A percentile compares a stretch with the other conserved stretches of the same genome.
phyloP scores from a whole-genome alignment of 2,329 filamentous ascomycete species.

The Neurospora sp. region DNA sequence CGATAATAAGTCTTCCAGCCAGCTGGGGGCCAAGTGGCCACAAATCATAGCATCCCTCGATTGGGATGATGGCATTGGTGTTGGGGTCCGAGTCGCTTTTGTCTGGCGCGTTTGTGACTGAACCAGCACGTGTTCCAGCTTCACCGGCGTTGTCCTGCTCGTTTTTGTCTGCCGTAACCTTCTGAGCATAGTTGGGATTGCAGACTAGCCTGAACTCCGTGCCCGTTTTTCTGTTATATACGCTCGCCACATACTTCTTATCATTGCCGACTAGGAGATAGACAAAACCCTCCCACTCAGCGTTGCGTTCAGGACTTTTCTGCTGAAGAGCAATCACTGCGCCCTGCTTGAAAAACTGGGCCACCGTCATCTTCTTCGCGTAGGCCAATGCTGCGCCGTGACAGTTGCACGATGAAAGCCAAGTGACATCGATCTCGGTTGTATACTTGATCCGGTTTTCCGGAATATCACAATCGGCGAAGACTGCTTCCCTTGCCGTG shows the following conservation, averaged over 20 bases:
- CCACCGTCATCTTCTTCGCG: background rate
- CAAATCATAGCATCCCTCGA: background rate
- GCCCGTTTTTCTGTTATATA: background rate
- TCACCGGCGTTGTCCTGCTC: background rate
- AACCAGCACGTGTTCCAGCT: background rate
- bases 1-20: background rate
- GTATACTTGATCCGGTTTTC: background rate
- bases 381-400: constrained; percentile 1
- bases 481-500: background rate
- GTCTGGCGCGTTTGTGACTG: background rate
- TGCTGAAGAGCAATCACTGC: constrained; percentile 2
- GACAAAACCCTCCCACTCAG: background rate
- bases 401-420: constrained; percentile 1
- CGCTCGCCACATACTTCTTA: background rate
- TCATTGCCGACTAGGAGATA: background rate
- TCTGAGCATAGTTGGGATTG: background rate
- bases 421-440: background rate
- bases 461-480: background rate
- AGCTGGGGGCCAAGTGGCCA: background rate
- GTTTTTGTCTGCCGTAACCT: background rate
- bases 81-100: background rate
- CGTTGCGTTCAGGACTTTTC: background rate
- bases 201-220: background rate
- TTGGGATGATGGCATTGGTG: background rate
- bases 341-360: constrained; percentile 1